Evolutionary conservation across 306 rosid species (phyloP), one percentile per base, ranked within the genome.

Genomic region (Cicer cuneatum): DNA sequence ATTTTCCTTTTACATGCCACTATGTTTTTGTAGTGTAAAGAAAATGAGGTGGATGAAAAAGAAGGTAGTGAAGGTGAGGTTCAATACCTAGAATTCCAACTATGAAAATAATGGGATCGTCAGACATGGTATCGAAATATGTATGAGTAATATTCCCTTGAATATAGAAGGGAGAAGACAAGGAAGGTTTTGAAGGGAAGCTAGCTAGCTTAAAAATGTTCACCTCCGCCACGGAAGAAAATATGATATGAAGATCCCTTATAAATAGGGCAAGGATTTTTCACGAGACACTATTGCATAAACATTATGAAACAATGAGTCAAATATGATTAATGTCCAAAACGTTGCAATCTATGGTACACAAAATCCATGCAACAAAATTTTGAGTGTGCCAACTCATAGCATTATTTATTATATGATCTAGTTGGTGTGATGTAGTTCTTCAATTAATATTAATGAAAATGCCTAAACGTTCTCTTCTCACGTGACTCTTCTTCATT

Each of bases 1-100:
- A n/a, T n/a, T n/a, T n/a, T n/a, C n/a, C n/a, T n/a, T n/a, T n/a
- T n/a, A n/a, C n/a, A n/a, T n/a, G n/a, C n/a, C 6, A 5, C 49
- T 10, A 45, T 2, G 1, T 46, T 10, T 1, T 46, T 46, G n/a
- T 46, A 9, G 13, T 29, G n/a, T 42, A 46, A 35, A 74, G 35
- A 73, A 46, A 18, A 40, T 13, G 51, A 11, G 2, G 6, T 24
- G 5, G 10, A 35, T 29, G 7, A 1, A 38, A 12, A 60, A 8
- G 24, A 41, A 5, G 16, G 69, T 8, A 61, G 24, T 43, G 42
- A 11, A 18, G 6, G 18, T 39, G 8, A 52, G 52, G 0, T 29
- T 29, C 5, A 29, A 6, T 51, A 92, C 98, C 98, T 52, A 93
- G 69, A 80, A 93, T 37, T 5, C 98, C 98, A 80, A 90, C 85